Evolutionary conservation across 2,329 filamentous ascomycete species (phyloP).

Genomic region (Dryadomyces quercivorus): DNA sequence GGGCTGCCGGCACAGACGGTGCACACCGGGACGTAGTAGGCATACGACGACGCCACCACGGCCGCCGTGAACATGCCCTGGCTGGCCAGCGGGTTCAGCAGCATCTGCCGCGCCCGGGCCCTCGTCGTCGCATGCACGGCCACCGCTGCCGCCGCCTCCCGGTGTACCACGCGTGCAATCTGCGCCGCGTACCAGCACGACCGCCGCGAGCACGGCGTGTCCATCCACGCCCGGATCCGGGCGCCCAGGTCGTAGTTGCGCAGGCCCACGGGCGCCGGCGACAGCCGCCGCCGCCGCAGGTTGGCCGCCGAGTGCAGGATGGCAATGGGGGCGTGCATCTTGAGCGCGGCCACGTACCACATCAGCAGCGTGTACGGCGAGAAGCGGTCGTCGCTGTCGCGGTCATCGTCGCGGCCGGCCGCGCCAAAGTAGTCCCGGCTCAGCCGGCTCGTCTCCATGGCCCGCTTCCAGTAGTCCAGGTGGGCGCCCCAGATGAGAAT

Average conservation of each 20-base stretch:
- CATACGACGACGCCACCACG: slow-evolving; percentile 4
- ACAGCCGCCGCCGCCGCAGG: background rate
- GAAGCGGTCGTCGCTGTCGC: background rate
- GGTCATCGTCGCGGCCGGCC: background rate
- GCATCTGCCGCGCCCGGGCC: background rate
- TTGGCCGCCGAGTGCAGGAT: background rate
- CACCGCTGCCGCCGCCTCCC: background rate
- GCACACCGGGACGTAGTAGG: slow-evolving; percentile 1
- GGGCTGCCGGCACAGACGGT: background rate
- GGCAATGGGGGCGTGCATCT: slow-evolving; percentile 5
- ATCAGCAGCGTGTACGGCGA: background rate
- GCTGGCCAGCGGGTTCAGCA: slow-evolving; percentile 1
- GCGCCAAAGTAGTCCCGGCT: background rate
- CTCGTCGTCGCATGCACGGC: background rate
- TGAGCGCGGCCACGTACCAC: slow-evolving; percentile 2
- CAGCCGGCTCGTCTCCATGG: background rate
- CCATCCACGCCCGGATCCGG: slow-evolving; percentile 1
- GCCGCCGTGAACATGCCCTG: slow-evolving; percentile 6
- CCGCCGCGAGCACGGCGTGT: background rate
- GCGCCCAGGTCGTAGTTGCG: slow-evolving; percentile 1
- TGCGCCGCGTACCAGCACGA: slow-evolving; percentile 4
- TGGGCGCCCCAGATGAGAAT: background rate
- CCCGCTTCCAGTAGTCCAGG: slow-evolving; percentile 1
- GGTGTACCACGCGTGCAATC: slow-evolving; percentile 1
- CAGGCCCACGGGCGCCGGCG: background rate